Evolutionary conservation across 495 filamentous ascomycete species (phyloP), one percentile per base, ranked within the genome.

Genomic region (Baudoinia panamericana): DNA sequence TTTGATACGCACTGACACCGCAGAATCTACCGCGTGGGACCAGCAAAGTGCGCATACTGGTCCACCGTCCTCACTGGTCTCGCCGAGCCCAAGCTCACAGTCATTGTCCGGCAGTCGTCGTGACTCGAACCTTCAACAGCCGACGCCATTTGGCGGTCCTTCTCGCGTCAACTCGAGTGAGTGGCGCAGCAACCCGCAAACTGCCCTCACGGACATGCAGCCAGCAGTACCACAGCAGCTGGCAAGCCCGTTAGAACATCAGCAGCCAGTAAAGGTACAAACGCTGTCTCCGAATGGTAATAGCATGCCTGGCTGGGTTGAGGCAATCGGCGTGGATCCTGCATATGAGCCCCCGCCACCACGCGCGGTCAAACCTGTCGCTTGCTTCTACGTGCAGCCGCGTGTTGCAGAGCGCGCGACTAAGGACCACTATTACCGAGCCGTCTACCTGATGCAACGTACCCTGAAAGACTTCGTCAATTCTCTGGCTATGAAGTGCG

Each of bases 261-360:
- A 19, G 7, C 64, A 70, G 29, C 66, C 72, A 4, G 60, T 66
- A 9, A 71, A 69, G 36, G 55, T 78, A 1, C 64, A 66, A 35
- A 39, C 58, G 15, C 38, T 46, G 16, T 60, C 68, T 5, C 54
- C 54, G 16, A 49, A 48, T 18, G 43, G 48, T 31, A 71, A 76
- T 9, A 66, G 66, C 28, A 56, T 79, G 41, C 73, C 75, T 19
- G 80, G 82, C 1, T 95, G 78, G 76, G 87, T 97, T 41, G 88
- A 99, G 56, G 86, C 84, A 1, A 61, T 93, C 5, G 90, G 81
- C 27, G 83, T 96, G 19, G 92, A 99, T 59, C 67, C 76, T 9
- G 66, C 70, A 0, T 99, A 99, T 55, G 72, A 78, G 39, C 80
- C 90, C 23, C 88, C 90, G 3, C 60, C 69, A 5, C 82, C 93